Evolutionary conservation across 768 basidiomycete genomes (phyloP), one percentile per base, ranked within the genome.

Genomic region (Sporobolomyces roseus): DNA sequence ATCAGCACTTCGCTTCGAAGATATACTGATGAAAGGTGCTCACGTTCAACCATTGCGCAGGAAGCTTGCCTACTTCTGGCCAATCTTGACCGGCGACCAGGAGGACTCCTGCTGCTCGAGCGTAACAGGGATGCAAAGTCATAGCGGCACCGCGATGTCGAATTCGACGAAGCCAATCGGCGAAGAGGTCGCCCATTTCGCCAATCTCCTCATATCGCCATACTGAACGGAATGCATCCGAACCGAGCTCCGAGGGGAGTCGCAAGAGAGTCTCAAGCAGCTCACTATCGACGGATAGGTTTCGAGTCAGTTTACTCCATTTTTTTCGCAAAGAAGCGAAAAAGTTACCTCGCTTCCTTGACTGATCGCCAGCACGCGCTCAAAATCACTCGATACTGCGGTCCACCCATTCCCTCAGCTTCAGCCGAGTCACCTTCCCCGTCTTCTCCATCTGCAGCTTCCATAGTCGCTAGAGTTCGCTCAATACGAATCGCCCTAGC

Each of bases 231-330:
- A 70, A 0, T 65, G 72, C 9, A 67, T 32, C 8, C 12, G 45
- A 14, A 6, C 45, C 45, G 45, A 46, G 45, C 45, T 46, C 45
- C 14, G 45, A 46, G 21, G 45, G 45, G 23, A 46, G 45, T 6
- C 72, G 65, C 4, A 73, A 63, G 8, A 73, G 60, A 10, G 72
- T 73, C 38, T 73, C 72, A 41, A 73, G 62, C 10, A 73, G 68
- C 38, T 73, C 71, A 23, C 71, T 68, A 19, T 23, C 38, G 29
- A 45, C 25, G 32, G 51, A 52, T 27, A 33, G 51, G 12, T 13
- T 17, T 43, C 7, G 21, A 32, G 43, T 61, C 45, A n/a, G 21
- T 27, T 4, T 9, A n/a, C n/a, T n/a, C n/a, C 35, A 38, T 13
- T 3, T 23, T 56, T 10, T 32, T 14, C 25, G 5, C n/a, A 27